A percentile compares a stretch with the other conserved stretches of the same genome.
phyloP scores from a whole-genome alignment of 129 eudicot genomes.

The Flaveria robusta region DNA sequence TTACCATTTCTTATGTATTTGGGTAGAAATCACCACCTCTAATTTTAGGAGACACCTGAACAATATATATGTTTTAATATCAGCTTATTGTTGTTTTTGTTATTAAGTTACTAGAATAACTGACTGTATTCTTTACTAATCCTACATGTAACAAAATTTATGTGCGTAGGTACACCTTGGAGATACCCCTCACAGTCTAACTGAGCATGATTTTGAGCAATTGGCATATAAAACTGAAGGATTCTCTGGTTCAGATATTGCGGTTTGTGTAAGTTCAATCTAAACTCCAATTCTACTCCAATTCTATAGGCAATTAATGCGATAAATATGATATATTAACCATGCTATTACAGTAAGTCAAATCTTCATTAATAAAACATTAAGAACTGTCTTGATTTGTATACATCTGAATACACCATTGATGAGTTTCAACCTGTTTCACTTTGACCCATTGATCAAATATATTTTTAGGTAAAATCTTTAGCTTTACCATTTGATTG shows the following conservation, averaged over 20 bases:
- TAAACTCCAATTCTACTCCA: neutral
- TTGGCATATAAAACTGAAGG: conserved; percentile 57
- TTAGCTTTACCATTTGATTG: neutral
- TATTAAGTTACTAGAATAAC: neutral
- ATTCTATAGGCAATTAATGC: neutral
- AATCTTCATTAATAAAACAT: neutral
- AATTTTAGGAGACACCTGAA: neutral
- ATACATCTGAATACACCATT: neutral
- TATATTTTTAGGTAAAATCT: neutral
- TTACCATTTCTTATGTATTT: neutral
- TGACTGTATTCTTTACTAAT: neutral
- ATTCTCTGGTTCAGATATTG: conserved; percentile 63
- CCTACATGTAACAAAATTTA: neutral
- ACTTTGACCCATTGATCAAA: neutral
- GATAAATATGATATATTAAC: neutral
- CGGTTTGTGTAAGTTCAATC: conserved; percentile 57
- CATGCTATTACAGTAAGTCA: neutral
- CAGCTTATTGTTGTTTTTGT: conserved; percentile 2
- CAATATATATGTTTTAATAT: neutral
- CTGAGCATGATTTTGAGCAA: conserved; percentile 57
- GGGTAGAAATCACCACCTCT: neutral
- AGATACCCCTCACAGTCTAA: conserved; percentile 56
- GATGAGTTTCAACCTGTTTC: neutral
- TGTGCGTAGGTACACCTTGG: conserved; percentile 55
- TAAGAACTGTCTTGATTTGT: neutral